A percentile compares a stretch with the other conserved stretches of the same genome.
These are phyloP conservation scores for Neodidymelliopsis sp. DNA, from an alignment of 2,329 filamentous ascomycete species.

Conservation along the genomic window DNA sequence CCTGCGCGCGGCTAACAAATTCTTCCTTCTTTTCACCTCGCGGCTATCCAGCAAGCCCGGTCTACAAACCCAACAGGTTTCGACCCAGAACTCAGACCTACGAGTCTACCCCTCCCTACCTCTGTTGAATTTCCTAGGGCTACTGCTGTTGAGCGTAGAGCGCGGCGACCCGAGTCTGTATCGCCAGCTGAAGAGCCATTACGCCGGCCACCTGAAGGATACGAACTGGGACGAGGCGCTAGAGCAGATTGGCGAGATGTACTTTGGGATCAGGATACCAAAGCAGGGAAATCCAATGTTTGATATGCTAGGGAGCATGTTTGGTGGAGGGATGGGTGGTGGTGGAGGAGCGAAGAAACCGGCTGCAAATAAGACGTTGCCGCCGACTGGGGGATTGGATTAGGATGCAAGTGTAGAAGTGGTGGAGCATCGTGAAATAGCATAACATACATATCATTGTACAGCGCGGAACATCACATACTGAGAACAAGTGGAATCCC, in stretches of 20 bases:
- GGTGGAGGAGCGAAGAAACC: constrained; percentile 57
- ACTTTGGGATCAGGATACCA: constrained; percentile 90
- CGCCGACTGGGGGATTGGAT: constrained; percentile 48
- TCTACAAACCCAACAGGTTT: constrained; percentile 82
- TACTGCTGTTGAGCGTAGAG: constrained; percentile 84
- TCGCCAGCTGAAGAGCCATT: constrained; percentile 82
- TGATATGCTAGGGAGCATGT: constrained; percentile 97
- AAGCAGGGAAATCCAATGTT: constrained; percentile 90
- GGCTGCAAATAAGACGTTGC: constrained; percentile 41
- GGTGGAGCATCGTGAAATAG: background rate
- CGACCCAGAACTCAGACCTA: constrained; percentile 74
- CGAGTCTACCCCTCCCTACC: constrained; percentile 89
- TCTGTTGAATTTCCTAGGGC: constrained; percentile 91
- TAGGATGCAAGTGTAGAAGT: background rate
- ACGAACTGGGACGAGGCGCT: constrained; percentile 80
- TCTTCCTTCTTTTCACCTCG: constrained; percentile 77
- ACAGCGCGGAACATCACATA: background rate
- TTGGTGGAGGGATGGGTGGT: constrained; percentile 76
- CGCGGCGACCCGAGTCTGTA: constrained; percentile 80
- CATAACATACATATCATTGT: background rate
- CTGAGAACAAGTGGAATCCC: background rate
- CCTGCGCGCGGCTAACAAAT: constrained; percentile 84
- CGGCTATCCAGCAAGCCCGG: constrained; percentile 67
- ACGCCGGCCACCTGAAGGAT: constrained; percentile 79
- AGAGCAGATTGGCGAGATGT: constrained; percentile 91